Evolutionary conservation across 208 protist genomes (phyloP).

Genomic region (Trypanosoma caninum): DNA sequence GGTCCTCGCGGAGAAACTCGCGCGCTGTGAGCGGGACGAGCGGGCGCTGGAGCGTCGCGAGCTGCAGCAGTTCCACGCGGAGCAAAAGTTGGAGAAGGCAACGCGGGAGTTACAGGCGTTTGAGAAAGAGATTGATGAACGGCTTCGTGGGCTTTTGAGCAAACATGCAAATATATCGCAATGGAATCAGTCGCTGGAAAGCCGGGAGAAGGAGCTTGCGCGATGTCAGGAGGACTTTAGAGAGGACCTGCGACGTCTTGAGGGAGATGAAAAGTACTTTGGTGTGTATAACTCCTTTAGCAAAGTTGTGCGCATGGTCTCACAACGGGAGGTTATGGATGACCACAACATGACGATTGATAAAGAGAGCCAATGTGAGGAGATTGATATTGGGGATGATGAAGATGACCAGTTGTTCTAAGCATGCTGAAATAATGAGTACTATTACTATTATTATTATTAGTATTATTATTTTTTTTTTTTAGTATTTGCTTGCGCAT

Average conservation of each 20-base stretch:
- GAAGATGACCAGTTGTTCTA: slow-evolving; percentile 11
- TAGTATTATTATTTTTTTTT: neutral
- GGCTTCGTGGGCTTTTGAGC: slow-evolving; percentile 46
- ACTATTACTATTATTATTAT: neutral
- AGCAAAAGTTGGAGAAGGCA: slow-evolving; percentile 60
- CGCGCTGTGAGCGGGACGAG: slow-evolving; percentile 45
- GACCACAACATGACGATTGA: slow-evolving; percentile 88
- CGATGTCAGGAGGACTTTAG: slow-evolving; percentile 65
- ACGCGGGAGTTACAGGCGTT: slow-evolving; percentile 37
- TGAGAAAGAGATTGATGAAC: slow-evolving; percentile 65
- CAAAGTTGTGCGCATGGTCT: slow-evolving; percentile 49
- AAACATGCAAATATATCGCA: slow-evolving; percentile 64
- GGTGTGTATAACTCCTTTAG: slow-evolving; percentile 41
- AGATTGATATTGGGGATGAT: slow-evolving; percentile 67
- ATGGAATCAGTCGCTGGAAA: slow-evolving; percentile 74
- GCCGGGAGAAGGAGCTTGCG: slow-evolving; percentile 62
- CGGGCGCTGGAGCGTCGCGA: slow-evolving; percentile 37
- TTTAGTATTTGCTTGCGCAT: neutral
- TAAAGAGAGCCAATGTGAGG: slow-evolving; percentile 70
- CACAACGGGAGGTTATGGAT: slow-evolving; percentile 83
- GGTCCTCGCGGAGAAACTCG: slow-evolving; percentile 35
- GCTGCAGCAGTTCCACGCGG: slow-evolving; percentile 41
- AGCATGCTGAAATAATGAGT: neutral
- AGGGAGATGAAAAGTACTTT: slow-evolving; percentile 52
- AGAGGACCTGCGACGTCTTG: slow-evolving; percentile 50